Percentiles rank a stretch among this genome's conserved stretches.
Conservation (phyloP, 2,329 filamentous ascomycete species). For the Fusarium liriodendri region DNA sequence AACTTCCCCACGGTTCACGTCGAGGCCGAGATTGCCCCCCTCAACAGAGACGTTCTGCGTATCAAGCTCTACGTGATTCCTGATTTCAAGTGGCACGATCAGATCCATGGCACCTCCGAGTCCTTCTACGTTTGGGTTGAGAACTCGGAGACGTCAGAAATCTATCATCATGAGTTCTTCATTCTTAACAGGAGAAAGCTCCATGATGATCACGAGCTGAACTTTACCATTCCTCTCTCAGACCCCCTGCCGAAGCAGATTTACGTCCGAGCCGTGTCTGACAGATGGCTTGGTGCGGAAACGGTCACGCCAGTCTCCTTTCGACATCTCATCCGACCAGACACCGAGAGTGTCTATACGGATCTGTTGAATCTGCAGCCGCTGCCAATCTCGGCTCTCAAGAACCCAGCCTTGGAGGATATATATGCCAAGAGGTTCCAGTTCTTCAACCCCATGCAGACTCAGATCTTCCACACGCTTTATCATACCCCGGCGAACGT, state of each 20-base stretch:
- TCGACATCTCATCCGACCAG: slow-evolving; percentile 95
- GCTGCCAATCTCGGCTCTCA: slow-evolving; percentile 84
- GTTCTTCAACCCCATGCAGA: slow-evolving; percentile 99
- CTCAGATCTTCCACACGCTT: slow-evolving; percentile 95
- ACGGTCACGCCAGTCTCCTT: slow-evolving; percentile 96
- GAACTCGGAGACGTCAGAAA: slow-evolving; percentile 96
- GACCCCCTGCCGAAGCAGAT: slow-evolving; percentile 96
- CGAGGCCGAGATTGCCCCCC: slow-evolving; percentile 92
- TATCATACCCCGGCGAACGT: slow-evolving; percentile 95
- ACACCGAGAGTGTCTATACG: slow-evolving; percentile 97
- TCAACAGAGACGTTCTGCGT: slow-evolving; percentile 94
- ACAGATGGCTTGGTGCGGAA: slow-evolving; percentile 96
- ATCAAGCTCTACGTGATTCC: slow-evolving; percentile 88
- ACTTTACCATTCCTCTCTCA: slow-evolving; percentile 95
- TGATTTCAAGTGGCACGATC: slow-evolving; percentile 95
- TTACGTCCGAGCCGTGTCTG: slow-evolving; percentile 93
- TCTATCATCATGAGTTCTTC: slow-evolving; percentile 98
- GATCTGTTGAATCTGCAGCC: slow-evolving; percentile 93
- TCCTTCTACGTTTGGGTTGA: slow-evolving; percentile 99
- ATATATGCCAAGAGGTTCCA: slow-evolving; percentile 91
- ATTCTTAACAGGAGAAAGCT: slow-evolving; percentile 91
- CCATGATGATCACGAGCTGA: slow-evolving; percentile 95
- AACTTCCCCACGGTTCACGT: slow-evolving; percentile 94
- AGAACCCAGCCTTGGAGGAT: slow-evolving; percentile 88
- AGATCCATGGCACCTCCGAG: slow-evolving; percentile 92